phyloP scores from a whole-genome alignment of 2,329 filamentous ascomycete genomes.

The Septoria petroselini region DNA sequence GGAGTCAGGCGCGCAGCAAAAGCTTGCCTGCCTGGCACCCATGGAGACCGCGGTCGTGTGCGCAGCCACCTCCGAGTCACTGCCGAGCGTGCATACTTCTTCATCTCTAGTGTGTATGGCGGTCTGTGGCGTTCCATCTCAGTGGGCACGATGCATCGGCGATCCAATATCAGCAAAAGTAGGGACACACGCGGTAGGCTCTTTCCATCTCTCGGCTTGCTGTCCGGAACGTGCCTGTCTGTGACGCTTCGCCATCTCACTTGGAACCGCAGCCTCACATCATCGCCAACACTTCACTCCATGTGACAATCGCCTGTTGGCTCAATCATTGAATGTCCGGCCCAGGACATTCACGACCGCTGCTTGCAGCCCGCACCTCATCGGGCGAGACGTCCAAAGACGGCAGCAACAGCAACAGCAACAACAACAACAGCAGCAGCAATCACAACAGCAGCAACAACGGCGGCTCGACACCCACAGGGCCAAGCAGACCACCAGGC shows the following conservation, averaged over 20 bases:
- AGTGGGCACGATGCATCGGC: constrained; percentile 6
- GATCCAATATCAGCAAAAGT: constrained; percentile 6
- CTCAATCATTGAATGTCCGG: constrained; percentile 25
- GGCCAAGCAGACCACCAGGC: constrained; percentile 17
- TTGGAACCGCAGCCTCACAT: constrained; percentile 1
- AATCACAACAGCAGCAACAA: too few species aligned
- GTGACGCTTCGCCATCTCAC: background rate
- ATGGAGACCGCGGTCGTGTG: background rate
- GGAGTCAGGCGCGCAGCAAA: background rate
- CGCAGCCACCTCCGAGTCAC: constrained; percentile 3
- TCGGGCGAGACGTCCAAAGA: constrained; percentile 26
- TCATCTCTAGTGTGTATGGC: constrained; percentile 1
- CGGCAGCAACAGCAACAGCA: constrained; percentile 9
- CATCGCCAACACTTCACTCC: background rate
- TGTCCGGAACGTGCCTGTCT: constrained; percentile 6
- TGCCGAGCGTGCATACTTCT: constrained; percentile 5
- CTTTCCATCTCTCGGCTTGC: constrained; percentile 1
- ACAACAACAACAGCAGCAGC: too few species aligned
- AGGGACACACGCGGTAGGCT: background rate
- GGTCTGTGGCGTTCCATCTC: constrained; percentile 7
- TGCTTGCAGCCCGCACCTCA: constrained; percentile 26
- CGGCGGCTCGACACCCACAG: constrained; percentile 14
- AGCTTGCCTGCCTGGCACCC: background rate
- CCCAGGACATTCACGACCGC: constrained; percentile 21
- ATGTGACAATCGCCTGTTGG: constrained; percentile 11